A percentile compares a stretch with the other conserved stretches of the same genome.
These are phyloP conservation scores for Aspergillus sp. DNA, from an alignment of 2,329 filamentous ascomycete species.

Conservation along the genomic window DNA sequence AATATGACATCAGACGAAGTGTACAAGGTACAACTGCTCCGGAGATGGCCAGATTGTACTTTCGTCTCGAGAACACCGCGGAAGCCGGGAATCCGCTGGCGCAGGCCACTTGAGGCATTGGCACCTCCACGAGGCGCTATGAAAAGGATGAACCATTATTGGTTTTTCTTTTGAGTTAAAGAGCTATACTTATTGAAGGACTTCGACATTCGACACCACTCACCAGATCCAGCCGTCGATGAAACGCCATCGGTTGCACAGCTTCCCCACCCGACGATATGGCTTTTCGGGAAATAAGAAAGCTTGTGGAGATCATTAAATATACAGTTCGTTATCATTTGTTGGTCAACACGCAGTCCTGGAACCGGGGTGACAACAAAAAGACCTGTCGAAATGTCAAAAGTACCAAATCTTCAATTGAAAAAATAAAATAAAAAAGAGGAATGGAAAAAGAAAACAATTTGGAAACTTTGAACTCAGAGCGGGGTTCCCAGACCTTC, in stretches of 20 bases:
- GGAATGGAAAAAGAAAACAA: background rate
- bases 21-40: background rate
- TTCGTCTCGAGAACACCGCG: background rate
- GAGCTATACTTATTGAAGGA: background rate
- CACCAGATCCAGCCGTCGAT: background rate
- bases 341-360: background rate
- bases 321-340: background rate
- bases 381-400: slow-evolving; percentile 20
- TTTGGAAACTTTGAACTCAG: background rate
- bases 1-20: slow-evolving; percentile 6
- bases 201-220: background rate
- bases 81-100: background rate
- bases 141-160: background rate
- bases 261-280: background rate
- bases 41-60: background rate
- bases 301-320: slow-evolving; percentile 1
- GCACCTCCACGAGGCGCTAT: background rate
- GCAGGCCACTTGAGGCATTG: background rate
- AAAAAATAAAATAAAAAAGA: background rate
- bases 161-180: background rate
- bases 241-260: background rate
- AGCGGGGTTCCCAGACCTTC: too few species aligned
- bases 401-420: slow-evolving; percentile 17
- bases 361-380: slow-evolving; percentile 6
- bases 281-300: slow-evolving; percentile 11